These are phyloP conservation scores for Plantago coronopus DNA, from an alignment of 305 asterid genomes.

Conservation along the genomic window DNA sequence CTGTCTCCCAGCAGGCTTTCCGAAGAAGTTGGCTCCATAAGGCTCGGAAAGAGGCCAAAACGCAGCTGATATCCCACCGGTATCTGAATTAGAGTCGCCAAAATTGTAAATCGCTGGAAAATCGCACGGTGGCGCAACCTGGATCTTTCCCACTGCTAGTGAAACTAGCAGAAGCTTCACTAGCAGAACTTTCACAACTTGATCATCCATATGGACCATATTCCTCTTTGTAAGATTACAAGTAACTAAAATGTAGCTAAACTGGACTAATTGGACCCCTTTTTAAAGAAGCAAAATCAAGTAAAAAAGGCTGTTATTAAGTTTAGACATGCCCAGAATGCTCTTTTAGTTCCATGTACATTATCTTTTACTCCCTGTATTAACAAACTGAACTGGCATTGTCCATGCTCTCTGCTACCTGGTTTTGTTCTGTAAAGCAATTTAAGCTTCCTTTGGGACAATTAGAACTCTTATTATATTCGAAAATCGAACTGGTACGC, in stretches of 20 bases:
- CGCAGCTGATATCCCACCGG: slow-evolving; percentile 66
- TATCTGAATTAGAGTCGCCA: slow-evolving; percentile 75
- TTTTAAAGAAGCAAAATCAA: not conserved
- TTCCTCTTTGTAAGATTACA: not conserved
- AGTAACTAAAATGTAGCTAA: not conserved
- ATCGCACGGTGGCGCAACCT: slow-evolving; percentile 28
- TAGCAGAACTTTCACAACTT: not conserved
- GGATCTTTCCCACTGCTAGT: not conserved
- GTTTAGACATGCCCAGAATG: not conserved
- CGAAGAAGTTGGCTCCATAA: slow-evolving; percentile 56
- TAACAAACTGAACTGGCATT: not conserved
- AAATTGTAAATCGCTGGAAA: slow-evolving; percentile 60
- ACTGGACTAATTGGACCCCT: not conserved
- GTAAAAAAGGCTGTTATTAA: not conserved
- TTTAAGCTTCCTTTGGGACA: too few species aligned
- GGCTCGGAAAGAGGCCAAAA: slow-evolving; percentile 45
- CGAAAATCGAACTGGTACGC: too few species aligned
- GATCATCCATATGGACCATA: not conserved
- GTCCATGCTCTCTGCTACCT: not conserved
- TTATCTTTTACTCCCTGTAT: not conserved
- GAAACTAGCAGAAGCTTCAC: not conserved
- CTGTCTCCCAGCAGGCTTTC: slow-evolving; percentile 56
- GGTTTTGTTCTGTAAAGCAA: not conserved
- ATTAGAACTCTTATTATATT: too few species aligned
- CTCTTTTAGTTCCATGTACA: not conserved